Evolutionary conservation across 768 basidiomycete species (phyloP).

Genomic region (Saitozyma podzolica): DNA sequence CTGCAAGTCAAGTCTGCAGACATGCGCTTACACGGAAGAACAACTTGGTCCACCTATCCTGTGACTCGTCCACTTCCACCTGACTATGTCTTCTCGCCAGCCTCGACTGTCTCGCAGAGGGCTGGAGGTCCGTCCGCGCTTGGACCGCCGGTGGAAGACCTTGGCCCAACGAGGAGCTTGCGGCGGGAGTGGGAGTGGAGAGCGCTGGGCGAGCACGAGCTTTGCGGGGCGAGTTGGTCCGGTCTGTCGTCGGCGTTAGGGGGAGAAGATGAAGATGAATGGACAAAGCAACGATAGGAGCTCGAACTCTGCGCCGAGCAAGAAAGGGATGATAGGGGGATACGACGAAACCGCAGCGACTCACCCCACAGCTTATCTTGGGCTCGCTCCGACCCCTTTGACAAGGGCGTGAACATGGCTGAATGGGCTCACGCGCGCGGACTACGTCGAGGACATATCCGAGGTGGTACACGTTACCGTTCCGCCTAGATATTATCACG

Average conservation of each 20-base stretch:
- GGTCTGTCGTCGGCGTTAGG: conserved; percentile 22
- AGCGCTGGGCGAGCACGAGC: conserved; percentile 5
- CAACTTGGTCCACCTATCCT: conserved; percentile 26
- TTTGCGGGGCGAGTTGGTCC: conserved; percentile 33
- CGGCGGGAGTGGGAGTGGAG: conserved; percentile 8
- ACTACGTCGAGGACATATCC: no score
- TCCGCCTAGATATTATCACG: no score
- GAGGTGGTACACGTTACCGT: no score
- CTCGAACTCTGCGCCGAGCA: no score
- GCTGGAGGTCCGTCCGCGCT: conserved; percentile 6
- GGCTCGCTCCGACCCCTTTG: conserved; percentile 46
- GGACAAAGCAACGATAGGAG: not conserved
- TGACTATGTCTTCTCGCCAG: conserved; percentile 15
- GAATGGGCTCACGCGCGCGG: not conserved
- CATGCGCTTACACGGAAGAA: conserved; percentile 35
- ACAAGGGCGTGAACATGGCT: conserved; percentile 51
- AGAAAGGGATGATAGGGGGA: no score
- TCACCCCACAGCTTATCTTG: conserved; percentile 49
- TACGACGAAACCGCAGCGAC: conserved; percentile 2
- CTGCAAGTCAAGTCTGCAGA: conserved; percentile 8
- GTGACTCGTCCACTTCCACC: conserved; percentile 17
- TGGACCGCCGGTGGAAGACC: conserved; percentile 4
- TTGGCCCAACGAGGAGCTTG: conserved; percentile 4
- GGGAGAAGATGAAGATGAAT: not conserved
- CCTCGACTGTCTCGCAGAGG: conserved; percentile 7